phyloP scores from a whole-genome alignment of 805 yeast genomes.

The Saccharomycopsis javanensis region DNA sequence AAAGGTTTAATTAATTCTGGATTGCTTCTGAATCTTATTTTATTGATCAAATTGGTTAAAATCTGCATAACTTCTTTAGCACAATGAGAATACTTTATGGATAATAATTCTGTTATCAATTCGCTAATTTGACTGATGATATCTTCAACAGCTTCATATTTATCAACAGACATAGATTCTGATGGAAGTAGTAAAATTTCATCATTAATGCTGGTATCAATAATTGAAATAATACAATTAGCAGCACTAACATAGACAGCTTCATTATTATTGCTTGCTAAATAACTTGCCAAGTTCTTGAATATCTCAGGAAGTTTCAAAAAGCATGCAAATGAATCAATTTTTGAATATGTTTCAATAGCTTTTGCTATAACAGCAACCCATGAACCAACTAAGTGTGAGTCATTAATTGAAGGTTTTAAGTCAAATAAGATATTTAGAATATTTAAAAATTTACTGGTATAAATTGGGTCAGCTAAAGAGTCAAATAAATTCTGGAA shows the following conservation, averaged over 20 bases:
- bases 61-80: slow-evolving; percentile 67
- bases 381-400: slow-evolving; percentile 90
- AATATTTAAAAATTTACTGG: slow-evolving; percentile 53
- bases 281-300: slow-evolving; percentile 49
- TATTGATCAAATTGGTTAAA: slow-evolving; percentile 49
- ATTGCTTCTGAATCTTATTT: slow-evolving; percentile 54
- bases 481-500: slow-evolving; percentile 73
- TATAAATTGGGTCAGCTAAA: slow-evolving; percentile 49
- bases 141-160: slow-evolving; percentile 48
- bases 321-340: slow-evolving; percentile 44
- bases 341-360: slow-evolving; percentile 41
- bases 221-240: slow-evolving; percentile 74
- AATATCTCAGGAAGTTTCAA: slow-evolving; percentile 47
- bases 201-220: slow-evolving; percentile 59
- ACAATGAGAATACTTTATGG: slow-evolving; percentile 67
- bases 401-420: slow-evolving; percentile 73
- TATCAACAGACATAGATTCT: slow-evolving; percentile 20
- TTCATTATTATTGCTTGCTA: slow-evolving; percentile 47
- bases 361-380: slow-evolving; percentile 89
- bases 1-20: slow-evolving; percentile 63
- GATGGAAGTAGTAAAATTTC: slow-evolving; percentile 45
- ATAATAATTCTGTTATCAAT: slow-evolving; percentile 47
- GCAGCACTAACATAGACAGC: slow-evolving; percentile 69
- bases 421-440: slow-evolving; percentile 66
- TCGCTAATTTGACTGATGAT: slow-evolving; percentile 43